Percentiles rank a stretch among this genome's conserved stretches.
These are phyloP conservation scores for Penicillium maclennaniae DNA, from an alignment of 495 filamentous ascomycete species.

Conservation along the genomic window DNA sequence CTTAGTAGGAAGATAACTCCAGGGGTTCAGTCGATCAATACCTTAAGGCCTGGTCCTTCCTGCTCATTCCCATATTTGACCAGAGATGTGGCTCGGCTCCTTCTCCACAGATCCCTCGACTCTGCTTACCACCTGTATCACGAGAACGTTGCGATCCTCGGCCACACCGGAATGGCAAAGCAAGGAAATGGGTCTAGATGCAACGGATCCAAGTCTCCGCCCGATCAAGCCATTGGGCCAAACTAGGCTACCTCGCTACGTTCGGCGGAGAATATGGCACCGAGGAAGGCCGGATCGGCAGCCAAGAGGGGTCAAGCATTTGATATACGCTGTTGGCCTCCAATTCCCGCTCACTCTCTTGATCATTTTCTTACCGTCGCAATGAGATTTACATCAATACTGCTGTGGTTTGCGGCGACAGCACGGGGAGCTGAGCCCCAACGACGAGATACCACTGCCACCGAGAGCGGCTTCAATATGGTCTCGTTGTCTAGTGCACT, in stretches of 20 bases:
- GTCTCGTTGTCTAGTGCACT: slow-evolving; percentile 13
- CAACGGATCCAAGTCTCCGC: background rate
- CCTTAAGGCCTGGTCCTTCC: no score
- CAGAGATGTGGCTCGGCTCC: no score
- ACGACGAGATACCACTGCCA: slow-evolving; percentile 9
- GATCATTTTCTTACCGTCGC: background rate
- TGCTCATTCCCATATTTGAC: no score
- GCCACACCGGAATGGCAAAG: background rate
- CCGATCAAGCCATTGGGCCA: background rate
- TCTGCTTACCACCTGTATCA: background rate
- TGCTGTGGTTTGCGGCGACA: slow-evolving; percentile 7
- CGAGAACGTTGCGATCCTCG: background rate
- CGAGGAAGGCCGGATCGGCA: slow-evolving; percentile 2
- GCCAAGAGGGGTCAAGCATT: slow-evolving; percentile 19
- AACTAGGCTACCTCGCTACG: background rate
- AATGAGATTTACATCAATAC: slow-evolving; percentile 9
- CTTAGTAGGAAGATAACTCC: no score
- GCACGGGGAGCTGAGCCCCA: slow-evolving; percentile 9
- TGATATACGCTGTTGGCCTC: slow-evolving; percentile 15
- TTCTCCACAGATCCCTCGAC: background rate
- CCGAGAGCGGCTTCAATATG: slow-evolving; percentile 11
- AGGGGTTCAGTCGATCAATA: no score
- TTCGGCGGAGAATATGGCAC: background rate
- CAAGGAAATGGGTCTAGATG: background rate
- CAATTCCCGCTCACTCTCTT: background rate